Conservation (phyloP, 768 basidiomycete genomes). For the Boletus vermiculosoides region DNA sequence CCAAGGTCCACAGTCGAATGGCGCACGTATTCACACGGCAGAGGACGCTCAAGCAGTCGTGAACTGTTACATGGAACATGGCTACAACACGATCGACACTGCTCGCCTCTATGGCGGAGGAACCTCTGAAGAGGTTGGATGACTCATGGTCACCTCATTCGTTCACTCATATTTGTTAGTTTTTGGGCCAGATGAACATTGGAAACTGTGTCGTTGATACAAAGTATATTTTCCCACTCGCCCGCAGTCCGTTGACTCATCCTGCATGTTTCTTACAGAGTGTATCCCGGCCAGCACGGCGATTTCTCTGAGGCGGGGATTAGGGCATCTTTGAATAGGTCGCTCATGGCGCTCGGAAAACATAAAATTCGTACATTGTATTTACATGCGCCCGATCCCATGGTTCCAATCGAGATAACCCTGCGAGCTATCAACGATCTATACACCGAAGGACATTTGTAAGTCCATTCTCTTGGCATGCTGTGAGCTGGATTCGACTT, state of each 20-base stretch:
- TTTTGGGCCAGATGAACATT: slow-evolving; percentile 16
- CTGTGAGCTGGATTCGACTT: neutral
- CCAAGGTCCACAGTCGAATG: slow-evolving; percentile 18
- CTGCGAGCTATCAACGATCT: slow-evolving; percentile 45
- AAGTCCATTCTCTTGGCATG: slow-evolving; percentile 16
- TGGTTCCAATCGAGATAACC: slow-evolving; percentile 45
- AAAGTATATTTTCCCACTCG: slow-evolving; percentile 11
- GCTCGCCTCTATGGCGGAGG: slow-evolving; percentile 22
- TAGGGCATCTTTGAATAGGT: slow-evolving; percentile 14
- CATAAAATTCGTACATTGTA: slow-evolving; percentile 30
- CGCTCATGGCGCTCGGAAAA: slow-evolving; percentile 9
- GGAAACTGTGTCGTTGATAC: slow-evolving; percentile 14
- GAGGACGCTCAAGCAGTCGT: slow-evolving; percentile 15
- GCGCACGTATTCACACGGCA: slow-evolving; percentile 20
- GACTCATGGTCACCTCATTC: neutral
- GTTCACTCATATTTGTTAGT: slow-evolving; percentile 4
- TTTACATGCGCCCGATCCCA: slow-evolving; percentile 47
- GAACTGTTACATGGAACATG: slow-evolving; percentile 13
- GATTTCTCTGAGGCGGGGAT: slow-evolving; percentile 10
- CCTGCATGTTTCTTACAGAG: neutral
- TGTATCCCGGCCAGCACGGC: slow-evolving; percentile 5
- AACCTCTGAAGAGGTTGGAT: slow-evolving; percentile 23
- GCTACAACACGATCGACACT: slow-evolving; percentile 23
- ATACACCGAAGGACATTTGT: slow-evolving; percentile 53
- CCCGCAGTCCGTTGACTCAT: neutral